These are phyloP conservation scores for Pelargonium fulgidum DNA, from an alignment of 441 rosid species.

Conservation along the genomic window DNA sequence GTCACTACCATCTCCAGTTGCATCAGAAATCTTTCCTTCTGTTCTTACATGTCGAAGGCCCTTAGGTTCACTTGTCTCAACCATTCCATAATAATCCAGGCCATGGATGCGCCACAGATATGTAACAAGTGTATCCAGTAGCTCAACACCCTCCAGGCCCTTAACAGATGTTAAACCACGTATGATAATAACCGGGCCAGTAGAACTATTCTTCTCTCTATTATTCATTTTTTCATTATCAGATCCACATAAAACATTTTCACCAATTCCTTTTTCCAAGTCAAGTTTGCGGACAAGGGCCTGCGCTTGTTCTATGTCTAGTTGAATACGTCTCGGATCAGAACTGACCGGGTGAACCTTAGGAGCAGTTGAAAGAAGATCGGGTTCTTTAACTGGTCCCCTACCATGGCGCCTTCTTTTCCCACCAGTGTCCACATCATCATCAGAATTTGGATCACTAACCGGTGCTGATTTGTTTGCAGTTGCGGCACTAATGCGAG, in stretches of 20 bases:
- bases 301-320: slow-evolving; percentile 79
- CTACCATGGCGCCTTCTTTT: slow-evolving; percentile 62
- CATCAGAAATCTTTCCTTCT: slow-evolving; percentile 66
- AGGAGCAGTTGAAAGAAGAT: slow-evolving; percentile 62
- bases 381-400: slow-evolving; percentile 53
- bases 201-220: slow-evolving; percentile 72
- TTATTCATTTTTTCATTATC: slow-evolving; percentile 47
- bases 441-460: slow-evolving; percentile 75
- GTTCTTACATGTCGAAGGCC: slow-evolving; percentile 86
- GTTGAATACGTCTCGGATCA: slow-evolving; percentile 67
- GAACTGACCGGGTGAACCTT: slow-evolving; percentile 77
- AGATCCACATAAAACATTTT: slow-evolving; percentile 64
- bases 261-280: slow-evolving; percentile 71
- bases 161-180: slow-evolving; percentile 88
- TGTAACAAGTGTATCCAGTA: slow-evolving; percentile 83
- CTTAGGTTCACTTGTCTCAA: slow-evolving; percentile 79
- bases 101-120: slow-evolving; percentile 99
- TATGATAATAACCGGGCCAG: slow-evolving; percentile 78
- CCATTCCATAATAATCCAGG: slow-evolving; percentile 83
- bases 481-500: slow-evolving; percentile 44
- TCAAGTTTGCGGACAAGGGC: slow-evolving; percentile 79
- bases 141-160: slow-evolving; percentile 89
- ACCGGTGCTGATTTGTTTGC: slow-evolving; percentile 54
- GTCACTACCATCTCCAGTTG: slow-evolving; percentile 44
- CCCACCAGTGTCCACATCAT: slow-evolving; percentile 58